Conservation (phyloP, 768 basidiomycete species). For the Agrocybe praecox region DNA sequence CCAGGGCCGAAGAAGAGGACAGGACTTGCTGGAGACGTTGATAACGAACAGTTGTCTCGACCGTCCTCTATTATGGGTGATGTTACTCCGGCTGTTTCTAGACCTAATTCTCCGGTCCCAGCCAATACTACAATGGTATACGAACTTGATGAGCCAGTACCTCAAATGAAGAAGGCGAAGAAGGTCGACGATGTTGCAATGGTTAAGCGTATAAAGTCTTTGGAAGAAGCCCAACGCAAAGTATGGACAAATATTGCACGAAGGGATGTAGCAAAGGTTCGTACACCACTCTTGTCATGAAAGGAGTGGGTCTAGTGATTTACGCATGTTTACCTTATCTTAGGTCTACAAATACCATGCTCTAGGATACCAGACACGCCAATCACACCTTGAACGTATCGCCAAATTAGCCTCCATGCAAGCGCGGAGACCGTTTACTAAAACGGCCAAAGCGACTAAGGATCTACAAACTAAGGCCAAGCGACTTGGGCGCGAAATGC, state of each 20-base stretch:
- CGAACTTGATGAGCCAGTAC: conserved; percentile 70
- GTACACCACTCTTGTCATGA: conserved; percentile 1
- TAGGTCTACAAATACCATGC: conserved; percentile 84
- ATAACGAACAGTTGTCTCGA: conserved; percentile 47
- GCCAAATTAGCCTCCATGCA: conserved; percentile 76
- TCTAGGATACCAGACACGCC: conserved; percentile 64
- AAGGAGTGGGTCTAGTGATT: neutral
- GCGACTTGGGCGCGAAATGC: conserved; percentile 93
- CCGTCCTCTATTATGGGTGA: conserved; percentile 69
- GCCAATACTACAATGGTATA: conserved; percentile 63
- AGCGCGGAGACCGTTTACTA: conserved; percentile 73
- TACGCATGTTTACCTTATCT: conserved; percentile 7
- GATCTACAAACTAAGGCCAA: conserved; percentile 85
- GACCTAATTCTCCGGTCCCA: conserved; percentile 70
- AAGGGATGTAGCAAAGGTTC: conserved; percentile 82
- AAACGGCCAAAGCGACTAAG: conserved; percentile 77
- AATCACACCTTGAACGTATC: conserved; percentile 74
- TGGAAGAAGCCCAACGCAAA: conserved; percentile 86
- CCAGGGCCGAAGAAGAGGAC: conserved; percentile 57
- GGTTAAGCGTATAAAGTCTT: conserved; percentile 70
- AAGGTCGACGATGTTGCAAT: conserved; percentile 74
- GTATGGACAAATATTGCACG: conserved; percentile 90
- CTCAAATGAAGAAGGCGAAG: conserved; percentile 74
- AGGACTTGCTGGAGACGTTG: conserved; percentile 54
- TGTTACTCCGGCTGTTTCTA: conserved; percentile 66